Evolutionary conservation across 257 asterid genomes (phyloP).

Genomic region (Anisodus tanguticus): DNA sequence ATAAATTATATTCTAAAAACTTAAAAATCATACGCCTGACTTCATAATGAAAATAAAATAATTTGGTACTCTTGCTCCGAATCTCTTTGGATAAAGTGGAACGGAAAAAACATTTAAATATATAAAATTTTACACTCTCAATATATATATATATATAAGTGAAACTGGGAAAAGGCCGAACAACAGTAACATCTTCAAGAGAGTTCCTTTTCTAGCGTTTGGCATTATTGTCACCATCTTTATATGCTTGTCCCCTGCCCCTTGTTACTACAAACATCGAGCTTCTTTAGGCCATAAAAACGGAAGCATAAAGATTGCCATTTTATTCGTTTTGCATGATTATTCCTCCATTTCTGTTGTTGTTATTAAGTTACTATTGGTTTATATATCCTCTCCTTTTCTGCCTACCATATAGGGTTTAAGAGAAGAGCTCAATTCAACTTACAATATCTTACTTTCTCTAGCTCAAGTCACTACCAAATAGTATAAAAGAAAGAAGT

Average conservation of each 20-base stretch:
- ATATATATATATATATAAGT: background rate
- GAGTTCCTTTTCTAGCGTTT: conserved; percentile 62
- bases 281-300: background rate
- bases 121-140: too few relatives aligned
- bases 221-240: conserved; percentile 71
- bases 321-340: conserved; percentile 50
- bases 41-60: background rate
- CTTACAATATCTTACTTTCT: background rate
- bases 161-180: background rate
- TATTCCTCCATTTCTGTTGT: conserved; percentile 36
- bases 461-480: background rate
- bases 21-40: background rate
- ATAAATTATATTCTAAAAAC: background rate
- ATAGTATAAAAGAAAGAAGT: background rate
- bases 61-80: background rate
- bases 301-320: conserved; percentile 38
- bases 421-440: background rate
- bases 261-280: conserved; percentile 23
- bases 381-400: background rate
- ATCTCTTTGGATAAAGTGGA: background rate
- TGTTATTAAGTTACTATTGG: background rate
- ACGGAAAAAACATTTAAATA: background rate
- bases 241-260: conserved; percentile 50
- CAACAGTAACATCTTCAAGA: conserved; percentile 40
- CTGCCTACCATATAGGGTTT: background rate